Base-by-base conservation (phyloP, 495 filamentous ascomycete genomes). In the Amorphotheca resinae region DNA sequence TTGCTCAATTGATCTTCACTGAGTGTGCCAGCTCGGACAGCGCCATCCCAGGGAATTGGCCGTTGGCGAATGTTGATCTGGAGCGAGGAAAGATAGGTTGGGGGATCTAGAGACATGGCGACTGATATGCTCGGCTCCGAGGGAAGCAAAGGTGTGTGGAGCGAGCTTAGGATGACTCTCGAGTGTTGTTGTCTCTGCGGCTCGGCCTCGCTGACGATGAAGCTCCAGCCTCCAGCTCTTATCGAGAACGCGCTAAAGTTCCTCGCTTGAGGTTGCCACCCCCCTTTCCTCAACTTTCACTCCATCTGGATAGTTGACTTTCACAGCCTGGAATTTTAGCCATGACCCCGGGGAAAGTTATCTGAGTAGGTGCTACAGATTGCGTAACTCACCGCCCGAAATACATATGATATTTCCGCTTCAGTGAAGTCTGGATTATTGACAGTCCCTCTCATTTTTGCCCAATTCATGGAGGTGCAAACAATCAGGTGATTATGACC, bases 11-110 rank as follows among this genome's bases (percentile, higher is more conserved):
- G 87, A 41, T 82, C 79, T 50, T 95, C 91, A 38, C 87, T 93
- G 64, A 99, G 84, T 56, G 85, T 89, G 52, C 84, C 83, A 55
- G 84, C 84, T 60, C 91, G 81, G 51, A 93, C 86, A 53, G 93
- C 88, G 48, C 91, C 91, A 61, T 96, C 93, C 91, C 91, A 99
- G 34, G 89, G 87, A 59, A 99, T 93, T 52, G 88, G 89, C 41
- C 91, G 74, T 48, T 79, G 76, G 52, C 93, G 84, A 57, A 95
- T 93, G 66, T 95, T 95, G 67, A 82, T 88, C 66, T 93, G 89
- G 44, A 95, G 71, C 45, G 86, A 87, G 53, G 75, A 77, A 45
- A 96, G 82, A 61, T 95, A 95, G 46, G 80, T 79, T 42, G 88
- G 87, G 32, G 86, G 53, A 46, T 56, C 48, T 12, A 55, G 42